Base-by-base conservation (phyloP, 169 alveolate species). In the Cryptosporidium sp. region DNA sequence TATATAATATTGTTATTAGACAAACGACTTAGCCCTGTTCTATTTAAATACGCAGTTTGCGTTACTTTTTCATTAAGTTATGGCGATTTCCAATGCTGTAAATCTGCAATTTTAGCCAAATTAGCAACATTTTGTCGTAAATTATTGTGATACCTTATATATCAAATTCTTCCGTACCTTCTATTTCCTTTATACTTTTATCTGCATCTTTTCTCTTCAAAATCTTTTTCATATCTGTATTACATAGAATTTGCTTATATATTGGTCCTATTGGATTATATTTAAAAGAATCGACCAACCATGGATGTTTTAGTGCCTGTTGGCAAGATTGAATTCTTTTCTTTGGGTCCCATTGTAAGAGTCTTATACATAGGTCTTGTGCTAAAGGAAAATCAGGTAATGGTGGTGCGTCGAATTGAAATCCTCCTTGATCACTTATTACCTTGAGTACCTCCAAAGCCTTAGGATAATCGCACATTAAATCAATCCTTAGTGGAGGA, bases 401-500 rank as follows among this genome's bases (percentile, higher is more conserved):
- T 1, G 98, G 96, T 18, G 96, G 94, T 31, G 93, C 92, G 92
- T 94, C 95, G 86, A 95, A 96, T 92, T 95, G 96, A n/a, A 95
- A 92, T 12, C 97, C 85, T 85, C 93, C 70, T 91, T 93, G 91
- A 92, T 95, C 80, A 93, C 94, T 45, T 92, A 65, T 67, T 23
- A 45, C 93, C 12, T 92, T 85, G 48, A 95, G 87, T 62, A 94
- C 96, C 10, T 93, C 96, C 45, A 93, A 89, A 23, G 97, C 94
- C 35, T 95, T 91, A 43, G 93, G 89, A 55, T 96, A 96, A 74
- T 94, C 95, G 69, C 93, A 91, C 97, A 96, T 95, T 55, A 91
- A 71, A 61, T 96, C 96, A 96, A 96, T 96, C 35, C 97, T 94
- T n/a, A 95, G 91, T 29, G 98, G 98, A 6, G 98, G 97, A 16